Base-by-base conservation (phyloP, 768 basidiomycete genomes). In the Piloderma croceum region DNA sequence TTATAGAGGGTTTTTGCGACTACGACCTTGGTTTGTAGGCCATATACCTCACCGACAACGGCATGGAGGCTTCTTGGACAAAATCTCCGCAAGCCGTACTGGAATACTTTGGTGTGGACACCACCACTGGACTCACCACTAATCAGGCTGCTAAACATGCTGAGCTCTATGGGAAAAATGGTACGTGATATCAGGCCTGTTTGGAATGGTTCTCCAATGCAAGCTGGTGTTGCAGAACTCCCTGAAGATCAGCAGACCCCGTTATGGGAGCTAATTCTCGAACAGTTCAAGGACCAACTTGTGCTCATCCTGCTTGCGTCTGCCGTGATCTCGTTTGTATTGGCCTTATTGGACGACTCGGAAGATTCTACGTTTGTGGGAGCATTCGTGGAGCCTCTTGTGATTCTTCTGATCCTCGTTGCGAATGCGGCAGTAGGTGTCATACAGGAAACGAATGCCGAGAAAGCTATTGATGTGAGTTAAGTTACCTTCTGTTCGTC, bases 391-490 rank as follows among this genome's bases (percentile, higher is more conserved):
- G 94, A 99, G 60, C 94, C 94, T 5, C 54, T 81, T 3, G 94
- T 98, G 49, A 99, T 99, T 56, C 73, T 98, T 19, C 79, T 97
- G 52, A 98, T 99, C 56, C 79, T 99, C 38, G 70, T 98, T 25
- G 92, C 93, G 34, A 99, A 99, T 52, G 94, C 94, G n/a, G 74
- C 90, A 17, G 94, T 99, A 40, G 94, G 94, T 45, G 94, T 99
- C 25, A 79, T 97, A 34, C 94, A 99, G 63, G 94, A 99, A 65
- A 85, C 84, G 11, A 94, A 89, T 45, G 94, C 94, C 3, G 94
- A 99, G 64, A 81, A 80, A 61, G 94, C 94, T 15, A 99, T 99
- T 59, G 96, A 97, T 54, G 94, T 96, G 55, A 66, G 91, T 70
- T 13, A 5, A 24, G 27, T 20, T 20, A 11, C 34, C 22, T 38